Evolutionary conservation across 192 early-diverging fungal species (phyloP).

Genomic region (Coemansia sp.): DNA sequence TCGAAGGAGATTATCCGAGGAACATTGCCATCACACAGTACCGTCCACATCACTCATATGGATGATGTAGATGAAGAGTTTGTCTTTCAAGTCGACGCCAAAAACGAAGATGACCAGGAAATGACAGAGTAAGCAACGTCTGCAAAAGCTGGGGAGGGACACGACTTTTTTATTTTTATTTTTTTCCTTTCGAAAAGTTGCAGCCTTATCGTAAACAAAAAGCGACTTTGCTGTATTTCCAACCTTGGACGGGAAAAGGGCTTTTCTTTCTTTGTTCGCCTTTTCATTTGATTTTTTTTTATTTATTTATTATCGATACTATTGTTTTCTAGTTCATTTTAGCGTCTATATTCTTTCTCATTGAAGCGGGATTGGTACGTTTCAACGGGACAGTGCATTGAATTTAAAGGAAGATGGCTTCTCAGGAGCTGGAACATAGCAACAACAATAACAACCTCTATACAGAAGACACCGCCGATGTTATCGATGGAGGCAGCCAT

Average conservation of each 20-base stretch:
- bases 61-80: conserved; percentile 30
- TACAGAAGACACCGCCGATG: neutral
- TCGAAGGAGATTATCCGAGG: conserved; percentile 69
- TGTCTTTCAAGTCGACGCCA: conserved; percentile 39
- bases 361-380: neutral
- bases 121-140: conserved; percentile 18
- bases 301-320: neutral
- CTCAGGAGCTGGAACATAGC: neutral
- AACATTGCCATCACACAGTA: conserved; percentile 59
- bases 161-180: conserved; percentile 4
- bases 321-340: neutral
- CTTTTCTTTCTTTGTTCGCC: no score
- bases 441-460: neutral
- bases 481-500: neutral
- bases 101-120: conserved; percentile 27
- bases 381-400: neutral
- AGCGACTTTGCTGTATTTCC: no score
- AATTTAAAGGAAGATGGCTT: neutral
- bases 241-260: no score
- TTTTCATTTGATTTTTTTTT: conserved; percentile 8
- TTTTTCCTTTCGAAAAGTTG: neutral
- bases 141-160: neutral
- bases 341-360: no score
- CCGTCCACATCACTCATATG: conserved; percentile 51
- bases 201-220: no score